A percentile compares a stretch with the other conserved stretches of the same genome.
Conservation (phyloP, 805 yeast genomes). For the Suhomyces canberraensis region DNA sequence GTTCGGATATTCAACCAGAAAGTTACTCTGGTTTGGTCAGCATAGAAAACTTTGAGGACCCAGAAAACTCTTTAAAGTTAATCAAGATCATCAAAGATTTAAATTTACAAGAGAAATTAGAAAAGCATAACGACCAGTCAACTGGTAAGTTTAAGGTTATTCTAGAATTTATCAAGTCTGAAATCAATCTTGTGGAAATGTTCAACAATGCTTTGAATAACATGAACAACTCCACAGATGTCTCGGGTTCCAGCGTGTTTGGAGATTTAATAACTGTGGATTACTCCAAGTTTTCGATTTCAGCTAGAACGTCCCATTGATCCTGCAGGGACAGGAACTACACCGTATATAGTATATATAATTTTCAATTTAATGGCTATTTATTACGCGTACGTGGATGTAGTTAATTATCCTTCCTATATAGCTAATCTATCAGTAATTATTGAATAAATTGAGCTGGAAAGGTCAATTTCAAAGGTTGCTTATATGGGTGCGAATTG, state of each 20-base stretch:
- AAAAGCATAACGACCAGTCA: slow-evolving; percentile 43
- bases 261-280: slow-evolving; percentile 42
- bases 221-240: slow-evolving; percentile 7
- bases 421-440: too few relatives aligned
- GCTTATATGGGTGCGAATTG: too few relatives aligned
- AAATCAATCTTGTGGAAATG: slow-evolving; percentile 30
- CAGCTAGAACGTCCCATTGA: slow-evolving; percentile 31
- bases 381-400: too few relatives aligned
- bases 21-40: slow-evolving; percentile 3
- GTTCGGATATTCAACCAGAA: slow-evolving; percentile 7
- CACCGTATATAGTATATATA: too few relatives aligned
- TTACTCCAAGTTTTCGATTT: slow-evolving; percentile 40
- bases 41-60: slow-evolving; percentile 3
- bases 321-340: not conserved
- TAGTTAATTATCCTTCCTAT: too few relatives aligned
- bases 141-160: slow-evolving; percentile 42
- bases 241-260: slow-evolving; percentile 13
- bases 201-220: slow-evolving; percentile 17
- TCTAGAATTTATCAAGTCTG: slow-evolving; percentile 42
- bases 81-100: slow-evolving; percentile 32
- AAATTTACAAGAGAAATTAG: slow-evolving; percentile 40
- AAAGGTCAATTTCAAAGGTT: too few relatives aligned
- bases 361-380: too few relatives aligned
- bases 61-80: slow-evolving; percentile 19
- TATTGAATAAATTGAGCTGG: too few relatives aligned